Evolutionary conservation across 768 basidiomycete genomes (phyloP), one percentile per base, ranked within the genome.

Genomic region (Cytidiella melzeri): DNA sequence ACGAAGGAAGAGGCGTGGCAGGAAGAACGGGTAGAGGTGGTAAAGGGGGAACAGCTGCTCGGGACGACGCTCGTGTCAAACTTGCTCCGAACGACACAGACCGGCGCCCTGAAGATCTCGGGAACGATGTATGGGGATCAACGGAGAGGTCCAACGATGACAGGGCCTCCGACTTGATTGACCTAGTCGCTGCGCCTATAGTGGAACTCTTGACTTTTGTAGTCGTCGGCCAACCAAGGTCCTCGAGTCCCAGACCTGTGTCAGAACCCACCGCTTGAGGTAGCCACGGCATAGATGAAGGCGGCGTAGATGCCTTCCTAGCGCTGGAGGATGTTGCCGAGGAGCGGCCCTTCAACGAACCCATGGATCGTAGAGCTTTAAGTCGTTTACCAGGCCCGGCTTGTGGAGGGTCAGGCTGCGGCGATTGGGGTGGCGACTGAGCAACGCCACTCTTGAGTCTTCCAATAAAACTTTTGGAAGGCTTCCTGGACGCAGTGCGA

Each of bases 321-420:
- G 45, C 30, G 15, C 15, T 7, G 30, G 30, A 59, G 51, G 28
- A 63, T 34, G 39, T 55, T 3, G 64, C 51, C 3, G 69, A 65
- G 10, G 72, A 65, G 59, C 73, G 80, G 21, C 81, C 76, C 59
- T 83, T 84, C 38, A 91, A 69, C 12, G 88, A 91, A 26, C 87
- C 77, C 83, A 91, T 88, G 2, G 88, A 91, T 18, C 84, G 79
- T 51, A 91, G 68, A 5, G 75, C 84, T 64, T 88, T 90, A 53
- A 91, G 67, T 61, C 71, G 79, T 65, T 74, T 84, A 24, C 65
- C 72, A 9, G 66, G 53, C 21, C 52, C 58, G 10, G 60, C 60
- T 5, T 28, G 27, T 7, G 46, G 6, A 39, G 18, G 30, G 15
- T 45, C 25, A 5, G 74, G 45, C 37, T 58, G 67, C 25, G 67